Evolutionary conservation across 1,284 basidiomycete species (phyloP).

Genomic region (Ganoderma lingzhi): DNA sequence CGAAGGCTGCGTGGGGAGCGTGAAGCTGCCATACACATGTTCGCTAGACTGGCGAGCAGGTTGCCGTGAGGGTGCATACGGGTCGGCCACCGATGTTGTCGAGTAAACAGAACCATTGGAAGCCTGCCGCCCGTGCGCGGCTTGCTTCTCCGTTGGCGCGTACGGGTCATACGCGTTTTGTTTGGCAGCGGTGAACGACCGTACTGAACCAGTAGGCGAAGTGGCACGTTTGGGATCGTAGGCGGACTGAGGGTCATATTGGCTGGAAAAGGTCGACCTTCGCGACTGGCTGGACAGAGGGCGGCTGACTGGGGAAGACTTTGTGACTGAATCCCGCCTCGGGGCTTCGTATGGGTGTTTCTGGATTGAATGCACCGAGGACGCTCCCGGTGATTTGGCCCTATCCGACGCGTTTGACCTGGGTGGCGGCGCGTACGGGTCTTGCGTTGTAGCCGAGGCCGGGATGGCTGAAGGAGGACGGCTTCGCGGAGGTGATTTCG

Average conservation of each 20-base stretch:
- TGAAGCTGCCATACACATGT: slow-evolving; percentile 28
- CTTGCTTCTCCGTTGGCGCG: slow-evolving; percentile 29
- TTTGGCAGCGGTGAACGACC: slow-evolving; percentile 31
- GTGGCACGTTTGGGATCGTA: slow-evolving; percentile 29
- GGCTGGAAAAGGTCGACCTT: slow-evolving; percentile 28
- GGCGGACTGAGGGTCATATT: slow-evolving; percentile 25
- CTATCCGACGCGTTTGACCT: slow-evolving; percentile 27
- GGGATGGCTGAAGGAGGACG: slow-evolving; percentile 12
- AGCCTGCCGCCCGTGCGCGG: slow-evolving; percentile 50
- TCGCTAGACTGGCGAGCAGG: slow-evolving; percentile 36
- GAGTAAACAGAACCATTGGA: slow-evolving; percentile 61
- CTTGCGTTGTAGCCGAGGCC: slow-evolving; percentile 19
- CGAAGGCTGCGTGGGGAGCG: slow-evolving; percentile 22
- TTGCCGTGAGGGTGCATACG: slow-evolving; percentile 50
- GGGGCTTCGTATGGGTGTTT: slow-evolving; percentile 24
- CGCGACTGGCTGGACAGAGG: slow-evolving; percentile 30
- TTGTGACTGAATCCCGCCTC: slow-evolving; percentile 17
- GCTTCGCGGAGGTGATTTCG: slow-evolving; percentile 36
- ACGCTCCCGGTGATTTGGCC: slow-evolving; percentile 37
- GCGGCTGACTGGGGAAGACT: slow-evolving; percentile 17
- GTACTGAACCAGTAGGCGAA: slow-evolving; percentile 38
- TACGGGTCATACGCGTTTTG: slow-evolving; percentile 35
- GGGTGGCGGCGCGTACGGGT: slow-evolving; percentile 25
- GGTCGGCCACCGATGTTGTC: slow-evolving; percentile 46
- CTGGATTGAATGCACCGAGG: slow-evolving; percentile 35